These are phyloP conservation scores for Salvia sclarea DNA, from an alignment of 305 asterid genomes.

Conservation along the genomic window DNA sequence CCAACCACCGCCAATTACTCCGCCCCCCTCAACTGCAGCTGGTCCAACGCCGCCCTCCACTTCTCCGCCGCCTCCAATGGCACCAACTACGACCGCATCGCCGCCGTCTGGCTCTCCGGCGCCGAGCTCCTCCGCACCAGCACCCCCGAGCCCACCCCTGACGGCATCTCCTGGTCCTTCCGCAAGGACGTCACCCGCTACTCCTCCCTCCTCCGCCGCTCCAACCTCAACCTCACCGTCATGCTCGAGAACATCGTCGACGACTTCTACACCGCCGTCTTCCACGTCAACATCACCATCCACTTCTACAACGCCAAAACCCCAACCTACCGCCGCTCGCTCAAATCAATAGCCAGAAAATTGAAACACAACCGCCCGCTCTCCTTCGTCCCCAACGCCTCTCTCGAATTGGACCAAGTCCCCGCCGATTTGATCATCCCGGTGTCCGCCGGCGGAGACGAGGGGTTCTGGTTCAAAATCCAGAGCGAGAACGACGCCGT, in stretches of 20 bases:
- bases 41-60: conserved; percentile 64
- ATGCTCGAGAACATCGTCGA: conserved; percentile 81
- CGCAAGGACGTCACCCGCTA: conserved; percentile 69
- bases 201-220: conserved; percentile 51
- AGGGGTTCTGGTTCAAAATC: conserved; percentile 76
- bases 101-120: conserved; percentile 80
- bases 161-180: conserved; percentile 70
- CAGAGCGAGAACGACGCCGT: conserved; percentile 47
- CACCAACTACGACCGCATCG: conserved; percentile 69
- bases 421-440: conserved; percentile 86
- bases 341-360: conserved; percentile 33
- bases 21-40: conserved; percentile 58
- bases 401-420: conserved; percentile 39
- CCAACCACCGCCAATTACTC: conserved; percentile 56
- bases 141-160: conserved; percentile 66
- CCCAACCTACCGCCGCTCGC: conserved; percentile 3
- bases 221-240: conserved; percentile 56
- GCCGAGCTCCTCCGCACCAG: conserved; percentile 82
- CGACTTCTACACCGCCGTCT: conserved; percentile 62
- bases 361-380: conserved; percentile 22
- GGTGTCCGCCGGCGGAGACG: conserved; percentile 51
- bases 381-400: conserved; percentile 3
- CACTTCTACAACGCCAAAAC: conserved; percentile 43
- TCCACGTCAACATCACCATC: conserved; percentile 57
- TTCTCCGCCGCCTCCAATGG: conserved; percentile 63